These are phyloP conservation scores for Orbilia blumenaviensis DNA, from an alignment of 2,329 filamentous ascomycete species.

Conservation along the genomic window DNA sequence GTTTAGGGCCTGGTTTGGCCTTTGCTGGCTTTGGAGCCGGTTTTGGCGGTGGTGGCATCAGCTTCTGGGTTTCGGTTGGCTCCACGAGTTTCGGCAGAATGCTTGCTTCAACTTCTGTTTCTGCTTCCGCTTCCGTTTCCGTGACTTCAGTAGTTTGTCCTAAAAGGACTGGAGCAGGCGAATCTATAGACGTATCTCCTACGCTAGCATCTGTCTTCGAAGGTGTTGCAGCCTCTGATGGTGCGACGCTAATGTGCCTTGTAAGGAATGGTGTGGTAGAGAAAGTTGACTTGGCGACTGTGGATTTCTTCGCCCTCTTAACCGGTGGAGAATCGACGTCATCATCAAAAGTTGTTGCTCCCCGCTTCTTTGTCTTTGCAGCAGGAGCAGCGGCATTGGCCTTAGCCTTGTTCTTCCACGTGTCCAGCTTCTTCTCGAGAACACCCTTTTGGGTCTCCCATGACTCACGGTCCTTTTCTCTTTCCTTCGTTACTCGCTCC, in stretches of 20 bases:
- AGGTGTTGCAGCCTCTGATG: conserved; percentile 59
- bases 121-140: conserved; percentile 51
- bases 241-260: conserved; percentile 71
- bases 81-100: conserved; percentile 35
- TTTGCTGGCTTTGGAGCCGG: conserved; percentile 51
- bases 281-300: conserved; percentile 89
- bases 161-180: conserved; percentile 23
- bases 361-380: conserved; percentile 53
- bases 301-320: conserved; percentile 58
- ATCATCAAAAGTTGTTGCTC: conserved; percentile 50
- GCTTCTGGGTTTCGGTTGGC: conserved; percentile 52
- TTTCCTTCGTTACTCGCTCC: conserved; percentile 40
- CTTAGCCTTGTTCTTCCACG: conserved; percentile 50
- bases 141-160: conserved; percentile 32
- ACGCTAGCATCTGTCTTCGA: conserved; percentile 15
- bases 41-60: conserved; percentile 55
- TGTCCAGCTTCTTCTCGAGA: conserved; percentile 55
- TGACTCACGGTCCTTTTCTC: conserved; percentile 46
- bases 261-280: conserved; percentile 95
- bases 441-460: conserved; percentile 48
- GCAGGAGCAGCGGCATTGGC: conserved; percentile 35
- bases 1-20: conserved; percentile 54
- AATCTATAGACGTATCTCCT: conserved; percentile 17
- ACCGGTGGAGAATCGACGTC: conserved; percentile 54
- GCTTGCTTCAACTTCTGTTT: conserved; percentile 41